phyloP scores from a whole-genome alignment of 2,329 filamentous ascomycete species.

The Fusarium napiforme region DNA sequence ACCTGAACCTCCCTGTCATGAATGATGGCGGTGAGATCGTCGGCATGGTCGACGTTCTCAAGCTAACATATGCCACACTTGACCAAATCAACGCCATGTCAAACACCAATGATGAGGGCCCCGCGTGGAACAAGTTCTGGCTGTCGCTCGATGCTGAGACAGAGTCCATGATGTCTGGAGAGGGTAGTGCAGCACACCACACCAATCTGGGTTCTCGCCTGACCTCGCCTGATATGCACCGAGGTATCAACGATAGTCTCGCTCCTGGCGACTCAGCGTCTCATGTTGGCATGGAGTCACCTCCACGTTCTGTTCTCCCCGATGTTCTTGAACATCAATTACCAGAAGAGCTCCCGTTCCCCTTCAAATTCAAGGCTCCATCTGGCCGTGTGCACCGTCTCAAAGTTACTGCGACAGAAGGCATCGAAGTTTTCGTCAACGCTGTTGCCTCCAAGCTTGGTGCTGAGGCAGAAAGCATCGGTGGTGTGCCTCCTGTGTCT shows the following conservation, averaged over 20 bases:
- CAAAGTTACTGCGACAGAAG: conserved; percentile 83
- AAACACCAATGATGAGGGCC: conserved; percentile 83
- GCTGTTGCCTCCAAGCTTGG: conserved; percentile 88
- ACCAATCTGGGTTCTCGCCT: conserved; percentile 75
- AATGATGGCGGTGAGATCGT: conserved; percentile 97
- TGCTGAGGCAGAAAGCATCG: conserved; percentile 82
- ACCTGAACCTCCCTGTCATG: conserved; percentile 98
- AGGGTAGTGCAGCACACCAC: conserved; percentile 78
- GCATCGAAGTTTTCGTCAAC: conserved; percentile 80
- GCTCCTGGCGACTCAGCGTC: conserved; percentile 95
- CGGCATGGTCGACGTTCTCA: conserved; percentile 98
- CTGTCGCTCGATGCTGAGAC: conserved; percentile 93
- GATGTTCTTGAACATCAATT: conserved; percentile 61
- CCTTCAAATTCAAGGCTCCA: conserved; percentile 99
- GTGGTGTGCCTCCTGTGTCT: conserved; percentile 80
- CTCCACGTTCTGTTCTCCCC: conserved; percentile 71
- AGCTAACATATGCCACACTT: conserved; percentile 96
- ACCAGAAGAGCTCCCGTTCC: conserved; percentile 81
- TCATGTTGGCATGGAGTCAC: conserved; percentile 85
- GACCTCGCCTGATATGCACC: conserved; percentile 81
- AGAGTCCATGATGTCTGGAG: conserved; percentile 95
- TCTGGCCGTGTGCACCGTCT: conserved; percentile 93
- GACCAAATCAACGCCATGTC: conserved; percentile 98
- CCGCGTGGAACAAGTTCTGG: conserved; percentile 99
- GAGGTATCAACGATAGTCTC: conserved; percentile 82